These are phyloP conservation scores for Onygenales sp. DNA, from an alignment of 2,329 filamentous ascomycete species.

Conservation along the genomic window DNA sequence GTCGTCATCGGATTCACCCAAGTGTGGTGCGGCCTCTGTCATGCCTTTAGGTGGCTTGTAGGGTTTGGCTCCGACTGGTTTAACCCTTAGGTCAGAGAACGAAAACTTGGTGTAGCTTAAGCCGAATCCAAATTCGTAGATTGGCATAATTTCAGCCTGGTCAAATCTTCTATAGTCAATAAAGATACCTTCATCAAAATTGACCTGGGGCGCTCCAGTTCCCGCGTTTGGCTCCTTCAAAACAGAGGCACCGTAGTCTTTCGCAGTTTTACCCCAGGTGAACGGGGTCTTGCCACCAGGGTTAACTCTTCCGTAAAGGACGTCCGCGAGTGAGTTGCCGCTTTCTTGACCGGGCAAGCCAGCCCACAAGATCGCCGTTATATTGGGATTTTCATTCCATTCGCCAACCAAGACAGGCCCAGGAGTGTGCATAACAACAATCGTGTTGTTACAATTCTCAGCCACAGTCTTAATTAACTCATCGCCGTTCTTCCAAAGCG, in stretches of 20 bases:
- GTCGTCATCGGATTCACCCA: conserved; percentile 41
- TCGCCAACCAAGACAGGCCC: conserved; percentile 69
- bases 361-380: conserved; percentile 67
- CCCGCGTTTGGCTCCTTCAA: conserved; percentile 52
- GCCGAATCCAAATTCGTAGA: conserved; percentile 53
- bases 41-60: conserved; percentile 46
- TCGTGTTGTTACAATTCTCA: conserved; percentile 71
- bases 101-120: conserved; percentile 51
- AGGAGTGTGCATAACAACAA: conserved; percentile 81
- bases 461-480: conserved; percentile 72
- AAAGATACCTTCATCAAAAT: conserved; percentile 54
- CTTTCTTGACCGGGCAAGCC: conserved; percentile 67
- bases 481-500: conserved; percentile 77
- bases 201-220: conserved; percentile 44
- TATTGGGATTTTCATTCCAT: conserved; percentile 50
- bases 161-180: conserved; percentile 47
- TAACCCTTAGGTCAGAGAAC: conserved; percentile 47
- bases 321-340: conserved; percentile 63
- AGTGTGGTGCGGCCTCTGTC: conserved; percentile 43
- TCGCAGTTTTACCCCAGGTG: conserved; percentile 45
- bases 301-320: conserved; percentile 60
- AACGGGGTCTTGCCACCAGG: conserved; percentile 54
- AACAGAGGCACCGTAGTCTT: conserved; percentile 47
- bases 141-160: conserved; percentile 40
- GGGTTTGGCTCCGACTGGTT: conserved; percentile 30